A percentile compares a stretch with the other conserved stretches of the same genome.
Evolutionary conservation across 306 rosid genomes (phyloP).

Genomic region (Quercus agrifolia): DNA sequence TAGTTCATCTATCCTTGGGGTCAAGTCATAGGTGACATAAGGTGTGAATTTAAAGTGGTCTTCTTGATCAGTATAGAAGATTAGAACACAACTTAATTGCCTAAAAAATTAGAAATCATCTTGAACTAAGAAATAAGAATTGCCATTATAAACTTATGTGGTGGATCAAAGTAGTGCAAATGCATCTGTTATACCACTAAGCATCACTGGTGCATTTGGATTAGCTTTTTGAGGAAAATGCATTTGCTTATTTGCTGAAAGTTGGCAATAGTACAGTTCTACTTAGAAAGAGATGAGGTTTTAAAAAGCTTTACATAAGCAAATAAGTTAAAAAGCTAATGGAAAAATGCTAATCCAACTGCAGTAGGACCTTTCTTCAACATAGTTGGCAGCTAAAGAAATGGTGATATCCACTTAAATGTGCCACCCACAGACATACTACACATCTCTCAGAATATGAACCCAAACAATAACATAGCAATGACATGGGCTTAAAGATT

Average conservation of each 20-base stretch:
- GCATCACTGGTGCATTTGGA: neutral
- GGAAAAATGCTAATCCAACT: too few species aligned
- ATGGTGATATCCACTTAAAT: neutral
- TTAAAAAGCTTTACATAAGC: too few species aligned
- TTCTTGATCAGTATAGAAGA: neutral
- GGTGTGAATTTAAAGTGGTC: neutral
- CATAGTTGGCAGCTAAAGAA: neutral
- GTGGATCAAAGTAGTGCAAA: neutral
- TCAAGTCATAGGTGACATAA: too few species aligned
- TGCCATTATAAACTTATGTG: neutral
- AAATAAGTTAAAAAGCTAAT: too few species aligned
- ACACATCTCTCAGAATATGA: neutral
- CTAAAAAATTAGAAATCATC: neutral
- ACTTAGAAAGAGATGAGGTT: too few species aligned
- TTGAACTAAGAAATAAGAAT: neutral
- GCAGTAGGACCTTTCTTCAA: neutral
- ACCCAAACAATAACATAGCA: neutral
- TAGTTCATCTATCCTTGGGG: neutral
- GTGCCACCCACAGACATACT: neutral
- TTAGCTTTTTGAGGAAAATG: too few species aligned
- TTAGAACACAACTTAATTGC: neutral
- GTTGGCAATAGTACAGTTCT: too few species aligned
- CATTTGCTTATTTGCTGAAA: too few species aligned
- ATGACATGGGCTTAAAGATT: neutral
- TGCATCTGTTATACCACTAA: neutral